Conservation (phyloP, 306 rosid genomes). For the Cucurbita argyrosperma region DNA sequence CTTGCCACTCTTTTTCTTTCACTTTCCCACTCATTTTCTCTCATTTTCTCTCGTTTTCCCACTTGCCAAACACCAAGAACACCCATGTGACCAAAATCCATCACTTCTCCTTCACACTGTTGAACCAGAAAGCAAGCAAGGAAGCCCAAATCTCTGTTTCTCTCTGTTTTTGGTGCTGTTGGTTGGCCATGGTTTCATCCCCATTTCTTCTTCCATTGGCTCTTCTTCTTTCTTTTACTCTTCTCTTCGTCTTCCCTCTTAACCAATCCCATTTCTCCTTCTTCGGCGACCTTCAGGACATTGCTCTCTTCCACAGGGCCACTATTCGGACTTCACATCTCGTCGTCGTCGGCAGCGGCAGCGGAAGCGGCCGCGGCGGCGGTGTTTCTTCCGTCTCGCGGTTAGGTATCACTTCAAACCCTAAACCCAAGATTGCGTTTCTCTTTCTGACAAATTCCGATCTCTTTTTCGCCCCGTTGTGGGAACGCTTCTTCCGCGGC, state of each 20-base stretch:
- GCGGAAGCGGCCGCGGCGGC: neutral
- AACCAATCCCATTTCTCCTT: conserved; percentile 3
- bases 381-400: conserved; percentile 3
- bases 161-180: neutral
- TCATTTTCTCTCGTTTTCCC: neutral
- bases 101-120: neutral
- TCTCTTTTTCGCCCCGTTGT: conserved; percentile 43
- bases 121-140: neutral
- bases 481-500: conserved; percentile 35
- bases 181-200: conserved; percentile 22
- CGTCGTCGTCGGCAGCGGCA: neutral
- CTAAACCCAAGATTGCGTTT: conserved; percentile 52
- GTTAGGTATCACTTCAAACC: conserved; percentile 11
- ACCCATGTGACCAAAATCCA: neutral
- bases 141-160: neutral
- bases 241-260: conserved; percentile 18
- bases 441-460: conserved; percentile 55
- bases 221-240: conserved; percentile 26
- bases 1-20: neutral
- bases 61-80: neutral
- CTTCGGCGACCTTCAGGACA: conserved; percentile 17
- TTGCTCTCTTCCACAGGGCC: conserved; percentile 28
- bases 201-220: conserved; percentile 25
- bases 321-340: conserved; percentile 2
- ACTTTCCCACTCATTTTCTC: neutral